Conservation (phyloP, 257 asterid species). For the Paulownia fortunei region DNA sequence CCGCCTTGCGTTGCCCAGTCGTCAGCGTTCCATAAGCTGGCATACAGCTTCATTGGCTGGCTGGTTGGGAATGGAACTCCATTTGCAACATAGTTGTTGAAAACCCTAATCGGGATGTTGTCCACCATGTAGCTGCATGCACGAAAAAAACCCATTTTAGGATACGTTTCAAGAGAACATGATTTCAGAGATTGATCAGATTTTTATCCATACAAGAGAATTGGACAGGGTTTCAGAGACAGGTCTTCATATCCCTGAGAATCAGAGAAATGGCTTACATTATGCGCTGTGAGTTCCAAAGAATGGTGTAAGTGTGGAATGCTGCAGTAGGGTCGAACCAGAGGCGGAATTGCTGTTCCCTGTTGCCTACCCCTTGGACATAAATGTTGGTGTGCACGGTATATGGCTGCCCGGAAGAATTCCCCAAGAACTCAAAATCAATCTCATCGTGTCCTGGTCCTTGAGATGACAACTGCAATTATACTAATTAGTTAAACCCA, state of each 20-base stretch:
- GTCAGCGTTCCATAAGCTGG: constrained; percentile 70
- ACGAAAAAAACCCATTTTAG: neutral
- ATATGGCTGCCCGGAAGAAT: constrained; percentile 57
- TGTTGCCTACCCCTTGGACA: constrained; percentile 51
- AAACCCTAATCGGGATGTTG: constrained; percentile 62
- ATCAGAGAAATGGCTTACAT: constrained; percentile 41
- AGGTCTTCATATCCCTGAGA: too few relatives aligned
- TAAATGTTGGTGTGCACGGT: constrained; percentile 64
- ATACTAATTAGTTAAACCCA: too few relatives aligned
- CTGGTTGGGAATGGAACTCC: constrained; percentile 59
- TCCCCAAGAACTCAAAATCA: constrained; percentile 71
- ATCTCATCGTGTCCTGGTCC: constrained; percentile 65
- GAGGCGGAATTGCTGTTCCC: constrained; percentile 69
- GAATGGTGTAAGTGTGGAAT: constrained; percentile 65
- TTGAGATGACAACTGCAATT: constrained; percentile 51
- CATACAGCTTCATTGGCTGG: constrained; percentile 59
- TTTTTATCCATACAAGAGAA: too few relatives aligned
- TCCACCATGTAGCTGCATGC: constrained; percentile 64
- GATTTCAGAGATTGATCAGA: too few relatives aligned
- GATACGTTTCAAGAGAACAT: too few relatives aligned
- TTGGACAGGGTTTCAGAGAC: neutral
- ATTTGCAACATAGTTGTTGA: constrained; percentile 46
- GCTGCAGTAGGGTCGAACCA: constrained; percentile 69
- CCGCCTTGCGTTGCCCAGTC: constrained; percentile 88
- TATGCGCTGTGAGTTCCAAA: constrained; percentile 61